These are phyloP conservation scores for Colletotrichum falcatum DNA, from an alignment of 2,329 filamentous ascomycete species.

Conservation along the genomic window DNA sequence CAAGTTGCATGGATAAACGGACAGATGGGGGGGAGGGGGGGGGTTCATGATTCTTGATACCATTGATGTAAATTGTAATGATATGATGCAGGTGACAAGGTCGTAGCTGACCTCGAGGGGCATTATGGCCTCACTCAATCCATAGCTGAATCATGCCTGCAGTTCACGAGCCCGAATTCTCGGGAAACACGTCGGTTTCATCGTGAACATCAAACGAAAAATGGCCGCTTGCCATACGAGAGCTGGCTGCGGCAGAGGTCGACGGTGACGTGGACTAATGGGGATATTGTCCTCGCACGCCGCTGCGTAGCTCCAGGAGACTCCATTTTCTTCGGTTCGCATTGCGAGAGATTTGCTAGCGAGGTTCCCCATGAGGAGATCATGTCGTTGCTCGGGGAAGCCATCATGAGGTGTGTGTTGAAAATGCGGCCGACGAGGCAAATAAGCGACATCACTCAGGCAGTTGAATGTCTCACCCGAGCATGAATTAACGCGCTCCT, in stretches of 20 bases:
- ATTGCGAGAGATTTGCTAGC: not conserved
- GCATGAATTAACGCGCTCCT: not conserved
- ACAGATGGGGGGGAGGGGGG: not conserved
- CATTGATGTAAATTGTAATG: not conserved
- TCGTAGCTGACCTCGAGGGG: no score
- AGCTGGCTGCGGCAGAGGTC: constrained; percentile 4
- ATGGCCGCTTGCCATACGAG: not conserved
- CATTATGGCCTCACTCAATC: not conserved
- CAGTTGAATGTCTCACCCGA: not conserved
- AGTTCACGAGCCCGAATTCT: not conserved
- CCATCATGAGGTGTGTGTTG: not conserved
- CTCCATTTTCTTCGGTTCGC: not conserved
- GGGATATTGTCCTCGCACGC: constrained; percentile 3
- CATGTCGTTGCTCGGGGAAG: not conserved
- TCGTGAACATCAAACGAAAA: not conserved
- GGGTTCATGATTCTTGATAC: not conserved
- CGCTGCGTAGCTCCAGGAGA: not conserved
- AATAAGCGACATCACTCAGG: no score
- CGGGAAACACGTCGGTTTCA: not conserved
- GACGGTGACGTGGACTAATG: constrained; percentile 17
- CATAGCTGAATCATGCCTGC: no score
- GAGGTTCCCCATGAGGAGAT: constrained; percentile 12
- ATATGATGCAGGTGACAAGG: not conserved
- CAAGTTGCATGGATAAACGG: no score
- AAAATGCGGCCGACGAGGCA: no score